Evolutionary conservation across 2,329 filamentous ascomycete species (phyloP).

Genomic region (Diaporthe destruens): DNA sequence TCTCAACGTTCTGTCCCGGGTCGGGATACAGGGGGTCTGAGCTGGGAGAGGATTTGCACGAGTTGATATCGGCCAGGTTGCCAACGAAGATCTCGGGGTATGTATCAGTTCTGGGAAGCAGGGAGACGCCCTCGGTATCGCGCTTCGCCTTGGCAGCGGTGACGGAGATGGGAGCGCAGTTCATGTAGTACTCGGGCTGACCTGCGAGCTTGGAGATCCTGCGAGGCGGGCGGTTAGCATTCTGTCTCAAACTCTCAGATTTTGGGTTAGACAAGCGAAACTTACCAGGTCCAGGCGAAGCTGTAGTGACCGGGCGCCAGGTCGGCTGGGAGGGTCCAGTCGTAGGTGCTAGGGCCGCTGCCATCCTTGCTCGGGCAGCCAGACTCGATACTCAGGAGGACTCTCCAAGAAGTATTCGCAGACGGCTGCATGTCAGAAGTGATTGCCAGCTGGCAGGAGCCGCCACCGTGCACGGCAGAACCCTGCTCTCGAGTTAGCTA

Average conservation of each 20-base stretch:
- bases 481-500: conserved; percentile 8
- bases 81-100: conserved; percentile 42
- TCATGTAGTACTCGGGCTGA: conserved; percentile 98
- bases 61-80: conserved; percentile 41
- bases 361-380: conserved; percentile 79
- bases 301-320: conserved; percentile 82
- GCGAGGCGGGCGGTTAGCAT: not conserved
- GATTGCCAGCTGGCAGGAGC: conserved; percentile 90
- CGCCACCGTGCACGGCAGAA: conserved; percentile 86
- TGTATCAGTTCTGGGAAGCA: conserved; percentile 54
- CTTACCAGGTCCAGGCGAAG: conserved; percentile 87
- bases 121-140: conserved; percentile 48
- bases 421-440: conserved; percentile 81
- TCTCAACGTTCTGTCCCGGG: conserved; percentile 45
- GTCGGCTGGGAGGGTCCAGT: conserved; percentile 78
- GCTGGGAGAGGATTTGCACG: conserved; percentile 38
- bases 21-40: conserved; percentile 45
- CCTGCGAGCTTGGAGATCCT: conserved; percentile 77
- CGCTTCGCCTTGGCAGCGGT: conserved; percentile 65
- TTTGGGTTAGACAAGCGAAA: conserved; percentile 55
- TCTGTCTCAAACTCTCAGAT: not conserved
- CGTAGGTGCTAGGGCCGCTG: conserved; percentile 70
- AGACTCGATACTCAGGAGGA: conserved; percentile 89
- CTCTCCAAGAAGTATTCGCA: conserved; percentile 80
- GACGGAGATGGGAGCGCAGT: conserved; percentile 84